Conservation (phyloP, 2,329 filamentous ascomycete genomes). For the Thelonectria blattea region DNA sequence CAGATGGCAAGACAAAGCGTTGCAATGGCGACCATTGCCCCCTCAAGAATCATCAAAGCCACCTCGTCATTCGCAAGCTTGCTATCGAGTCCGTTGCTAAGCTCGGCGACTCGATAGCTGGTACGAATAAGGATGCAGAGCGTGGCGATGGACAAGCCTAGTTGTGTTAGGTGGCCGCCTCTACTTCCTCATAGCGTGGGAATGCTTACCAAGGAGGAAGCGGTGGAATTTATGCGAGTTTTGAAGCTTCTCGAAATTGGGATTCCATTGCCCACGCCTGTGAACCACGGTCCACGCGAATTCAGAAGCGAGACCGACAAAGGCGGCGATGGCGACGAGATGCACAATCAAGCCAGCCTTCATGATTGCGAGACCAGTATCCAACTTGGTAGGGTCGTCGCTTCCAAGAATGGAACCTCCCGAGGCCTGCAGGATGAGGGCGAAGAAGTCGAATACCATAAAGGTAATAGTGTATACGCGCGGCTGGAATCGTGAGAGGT, state of each 20-base stretch:
- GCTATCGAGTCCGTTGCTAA: slow-evolving; percentile 25
- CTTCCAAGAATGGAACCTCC: slow-evolving; percentile 43
- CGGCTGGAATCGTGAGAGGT: slow-evolving; percentile 40
- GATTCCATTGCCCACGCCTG: not conserved
- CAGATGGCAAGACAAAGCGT: slow-evolving; percentile 19
- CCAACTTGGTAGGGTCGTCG: not conserved
- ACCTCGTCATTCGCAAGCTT: slow-evolving; percentile 28
- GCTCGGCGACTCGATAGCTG: slow-evolving; percentile 26
- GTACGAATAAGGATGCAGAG: slow-evolving; percentile 24
- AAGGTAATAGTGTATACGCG: slow-evolving; percentile 41
- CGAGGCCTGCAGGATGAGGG: slow-evolving; percentile 54
- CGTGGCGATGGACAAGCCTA: not conserved
- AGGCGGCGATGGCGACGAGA: not conserved
- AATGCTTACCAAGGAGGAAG: not conserved
- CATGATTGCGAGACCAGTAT: not conserved
- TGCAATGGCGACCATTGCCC: slow-evolving; percentile 28
- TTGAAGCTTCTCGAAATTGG: not conserved
- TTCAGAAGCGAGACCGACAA: not conserved
- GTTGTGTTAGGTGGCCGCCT: not conserved
- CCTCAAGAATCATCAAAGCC: slow-evolving; percentile 30
- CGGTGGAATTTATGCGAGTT: not conserved
- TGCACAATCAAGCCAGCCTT: not conserved
- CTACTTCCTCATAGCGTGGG: not conserved
- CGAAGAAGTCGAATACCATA: slow-evolving; percentile 55
- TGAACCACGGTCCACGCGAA: not conserved